Base-by-base conservation (phyloP, 768 basidiomycete species). In the Boletus sensibilis region DNA sequence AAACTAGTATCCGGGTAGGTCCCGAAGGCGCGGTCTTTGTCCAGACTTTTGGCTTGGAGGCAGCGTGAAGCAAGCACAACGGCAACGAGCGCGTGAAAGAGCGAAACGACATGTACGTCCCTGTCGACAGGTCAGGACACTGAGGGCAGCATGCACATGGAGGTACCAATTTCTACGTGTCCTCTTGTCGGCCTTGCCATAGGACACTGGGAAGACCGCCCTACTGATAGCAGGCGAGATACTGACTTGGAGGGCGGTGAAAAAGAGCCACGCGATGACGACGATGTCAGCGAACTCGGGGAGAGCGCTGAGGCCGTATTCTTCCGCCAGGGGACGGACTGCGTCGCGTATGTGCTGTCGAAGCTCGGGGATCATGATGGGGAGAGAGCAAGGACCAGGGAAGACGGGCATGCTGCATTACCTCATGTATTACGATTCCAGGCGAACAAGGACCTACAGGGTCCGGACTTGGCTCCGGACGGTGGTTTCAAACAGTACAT, bases 91-190 rank as follows among this genome's bases (percentile, higher is more conserved):
- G 87, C 84, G 66, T 94, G 90, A 1, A 84, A 74, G 61, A 92
- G 83, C 0, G 92, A 92, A 25, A 87, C 83, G 34, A 86, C 75
- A 57, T 84, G 90, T 54, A 85, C 82, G 45, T 81, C 78, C 88
- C 88, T 90, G 61, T 11, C 25, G 23, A 42, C 2, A 14, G 16
- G 37, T 63, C n/a, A 56, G 44, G 38, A 20, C n/a, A 27, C 2
- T 1, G n/a, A 45, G 23, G 48, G 53, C 4, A 5, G 39, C 16
- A 43, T 21, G n/a, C 21, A 20, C 31, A 42, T 10, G 34, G 16
- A 29, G 7, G 20, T 35, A 87, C 87, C 88, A 90, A 57, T 82
- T 86, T 63, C 84, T 86, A 59, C 77, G 75, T 2, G 77, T 79
- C 46, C 75, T 72, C 58, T 68, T 74, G 35, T 73, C 69, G 53